Conservation (phyloP, 75 land plant genomes). For the Picea sitchensis region DNA sequence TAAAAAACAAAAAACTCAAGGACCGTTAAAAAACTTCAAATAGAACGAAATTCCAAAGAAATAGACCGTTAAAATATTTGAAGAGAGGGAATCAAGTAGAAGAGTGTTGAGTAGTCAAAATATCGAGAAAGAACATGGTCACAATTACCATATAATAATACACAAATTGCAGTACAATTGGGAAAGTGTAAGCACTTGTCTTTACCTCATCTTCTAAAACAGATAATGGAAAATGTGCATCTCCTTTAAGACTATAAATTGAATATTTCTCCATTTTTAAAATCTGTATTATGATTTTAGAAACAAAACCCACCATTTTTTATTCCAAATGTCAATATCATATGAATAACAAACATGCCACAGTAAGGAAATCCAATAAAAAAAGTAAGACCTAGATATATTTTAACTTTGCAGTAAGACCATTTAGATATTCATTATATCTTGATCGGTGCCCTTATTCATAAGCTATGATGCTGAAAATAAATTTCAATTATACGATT, state of each 20-base stretch:
- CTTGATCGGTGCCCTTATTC: background rate
- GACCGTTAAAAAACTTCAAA: background rate
- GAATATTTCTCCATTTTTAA: background rate
- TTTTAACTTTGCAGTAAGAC: background rate
- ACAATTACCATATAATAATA: background rate
- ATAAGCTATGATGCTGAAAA: background rate
- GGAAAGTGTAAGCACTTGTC: slow-evolving; percentile 3
- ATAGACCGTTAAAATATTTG: no score
- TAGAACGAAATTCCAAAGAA: background rate
- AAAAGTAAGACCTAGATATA: background rate
- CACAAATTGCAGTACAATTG: background rate
- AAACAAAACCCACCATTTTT: background rate
- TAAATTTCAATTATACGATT: no score
- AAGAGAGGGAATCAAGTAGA: no score
- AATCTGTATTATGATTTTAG: background rate
- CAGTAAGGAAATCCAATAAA: background rate
- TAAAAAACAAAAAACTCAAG: no score
- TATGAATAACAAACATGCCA: background rate
- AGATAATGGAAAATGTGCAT: slow-evolving; percentile 63
- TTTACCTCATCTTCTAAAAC: slow-evolving; percentile 74
- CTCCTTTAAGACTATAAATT: slow-evolving; percentile 12
- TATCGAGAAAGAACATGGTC: background rate
- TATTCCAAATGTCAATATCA: background rate
- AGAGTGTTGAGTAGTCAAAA: no score
- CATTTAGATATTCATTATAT: background rate